Evolutionary conservation across 2,329 filamentous ascomycete species (phyloP).

Genomic region (Tolypocladium ovalisporum): DNA sequence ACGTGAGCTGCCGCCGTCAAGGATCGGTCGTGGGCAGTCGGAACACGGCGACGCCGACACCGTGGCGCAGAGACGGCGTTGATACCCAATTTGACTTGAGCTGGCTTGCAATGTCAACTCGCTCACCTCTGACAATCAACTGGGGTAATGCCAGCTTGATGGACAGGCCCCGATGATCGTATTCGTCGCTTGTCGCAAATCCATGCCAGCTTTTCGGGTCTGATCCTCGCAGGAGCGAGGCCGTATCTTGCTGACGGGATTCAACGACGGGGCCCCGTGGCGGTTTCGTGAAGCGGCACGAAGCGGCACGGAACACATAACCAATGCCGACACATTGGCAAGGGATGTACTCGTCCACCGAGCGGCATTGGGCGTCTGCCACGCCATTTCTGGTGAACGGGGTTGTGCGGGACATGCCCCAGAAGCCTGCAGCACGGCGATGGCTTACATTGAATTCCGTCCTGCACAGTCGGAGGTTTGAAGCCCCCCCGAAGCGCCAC

Average conservation of each 20-base stretch:
- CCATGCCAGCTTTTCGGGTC: no score
- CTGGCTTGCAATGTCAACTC: not conserved
- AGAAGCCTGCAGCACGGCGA: not conserved
- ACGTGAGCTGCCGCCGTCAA: not conserved
- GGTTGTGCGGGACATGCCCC: not conserved
- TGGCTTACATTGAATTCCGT: not conserved
- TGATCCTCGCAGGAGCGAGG: no score
- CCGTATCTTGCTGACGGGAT: not conserved
- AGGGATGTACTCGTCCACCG: not conserved
- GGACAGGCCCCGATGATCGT: not conserved
- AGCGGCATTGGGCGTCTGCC: not conserved
- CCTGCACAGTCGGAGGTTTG: not conserved
- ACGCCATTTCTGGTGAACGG: no score
- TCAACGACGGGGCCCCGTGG: not conserved
- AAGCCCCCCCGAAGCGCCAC: not conserved
- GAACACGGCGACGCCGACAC: not conserved
- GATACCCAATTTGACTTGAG: not conserved
- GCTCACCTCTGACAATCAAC: not conserved
- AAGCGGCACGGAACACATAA: not conserved
- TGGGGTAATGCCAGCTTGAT: not conserved
- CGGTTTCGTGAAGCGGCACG: not conserved
- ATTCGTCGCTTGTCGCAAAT: no score
- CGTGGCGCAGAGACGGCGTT: not conserved
- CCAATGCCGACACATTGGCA: not conserved
- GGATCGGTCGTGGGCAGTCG: not conserved